These are phyloP conservation scores for Onygenales sp. DNA, from an alignment of 2,329 filamentous ascomycete genomes.

Conservation along the genomic window DNA sequence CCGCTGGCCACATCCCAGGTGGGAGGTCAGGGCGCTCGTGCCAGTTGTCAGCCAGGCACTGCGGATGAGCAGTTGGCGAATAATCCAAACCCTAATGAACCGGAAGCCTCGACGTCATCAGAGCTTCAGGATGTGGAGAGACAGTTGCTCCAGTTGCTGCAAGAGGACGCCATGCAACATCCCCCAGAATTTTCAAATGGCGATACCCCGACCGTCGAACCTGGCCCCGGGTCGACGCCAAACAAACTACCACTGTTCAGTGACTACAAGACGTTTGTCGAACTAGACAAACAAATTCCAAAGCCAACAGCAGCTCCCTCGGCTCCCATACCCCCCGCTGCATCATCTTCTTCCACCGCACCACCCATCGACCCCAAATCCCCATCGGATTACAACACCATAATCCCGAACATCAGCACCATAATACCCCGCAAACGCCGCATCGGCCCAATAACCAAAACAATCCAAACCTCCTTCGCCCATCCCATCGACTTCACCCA, in stretches of 20 bases:
- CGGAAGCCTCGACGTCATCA: no score
- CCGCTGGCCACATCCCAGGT: constrained; percentile 15
- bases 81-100: no score
- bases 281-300: no score
- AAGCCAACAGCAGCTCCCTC: neutral
- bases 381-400: neutral
- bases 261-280: no score
- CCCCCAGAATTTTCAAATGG: neutral
- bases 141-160: neutral
- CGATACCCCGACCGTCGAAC: neutral
- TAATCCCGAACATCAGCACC: constrained; percentile 4
- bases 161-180: neutral
- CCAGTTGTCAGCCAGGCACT: no score
- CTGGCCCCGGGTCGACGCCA: neutral
- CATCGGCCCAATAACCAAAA: constrained; percentile 3
- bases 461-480: constrained; percentile 27
- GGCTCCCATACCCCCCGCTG: neutral
- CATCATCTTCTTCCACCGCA: neutral
- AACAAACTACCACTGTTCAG: no score
- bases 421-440: neutral
- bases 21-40: neutral
- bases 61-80: no score
- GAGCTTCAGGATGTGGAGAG: no score
- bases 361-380: neutral
- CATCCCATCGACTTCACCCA: constrained; percentile 33